Base-by-base conservation (phyloP, 208 protist species). In the Naegleria gruberi region DNA sequence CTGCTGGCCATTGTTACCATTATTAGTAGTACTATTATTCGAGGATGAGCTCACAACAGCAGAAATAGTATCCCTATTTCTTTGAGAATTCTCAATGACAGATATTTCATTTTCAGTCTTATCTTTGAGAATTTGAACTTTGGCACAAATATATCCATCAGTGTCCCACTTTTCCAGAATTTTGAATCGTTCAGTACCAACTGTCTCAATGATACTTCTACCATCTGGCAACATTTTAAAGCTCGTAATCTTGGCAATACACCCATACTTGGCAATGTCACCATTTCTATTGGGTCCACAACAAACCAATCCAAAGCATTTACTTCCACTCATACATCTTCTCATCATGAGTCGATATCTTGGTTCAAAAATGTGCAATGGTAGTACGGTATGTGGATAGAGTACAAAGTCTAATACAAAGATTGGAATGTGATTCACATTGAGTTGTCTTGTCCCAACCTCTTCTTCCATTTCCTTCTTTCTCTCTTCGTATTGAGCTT, bases 351-450 rank as follows among this genome's bases (percentile, higher is more conserved):
- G 42, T 10, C 84, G 84, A 65, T 88, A 88, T 43, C 45, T n/a
- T 30, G 84, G 84, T 88, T 88, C 84, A 88, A 88, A 88, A 30
- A 88, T 65, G 26, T 88, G 84, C 30, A 88, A 65, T 23, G 84
- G 45, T 26, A 88, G 30, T 43, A 40, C 43, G 6, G 84, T 65
- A 42, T 40, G 2, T 30, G 84, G 84, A 88, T 37, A 88, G 7
- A 88, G 30, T 23, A 88, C 45, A 88, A 46, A 88, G 46, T 88
- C 84, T 10, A 88, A 65, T n/a, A 55, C 43, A 88, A 88, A 88
- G 0, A 88, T 45, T 12, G 84, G 84, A 44, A 84, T 43, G 34
- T 17, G 65, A 77, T 77, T 77, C 26, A 77, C 34, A 37, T 65
- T 30, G 8, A 30, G 46, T 65, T 65, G 8, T 88, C 12, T 40